Evolutionary conservation across 2,329 filamentous ascomycete genomes (phyloP), one percentile per base, ranked within the genome.

Genomic region (Aspergillus pseudonomiae): DNA sequence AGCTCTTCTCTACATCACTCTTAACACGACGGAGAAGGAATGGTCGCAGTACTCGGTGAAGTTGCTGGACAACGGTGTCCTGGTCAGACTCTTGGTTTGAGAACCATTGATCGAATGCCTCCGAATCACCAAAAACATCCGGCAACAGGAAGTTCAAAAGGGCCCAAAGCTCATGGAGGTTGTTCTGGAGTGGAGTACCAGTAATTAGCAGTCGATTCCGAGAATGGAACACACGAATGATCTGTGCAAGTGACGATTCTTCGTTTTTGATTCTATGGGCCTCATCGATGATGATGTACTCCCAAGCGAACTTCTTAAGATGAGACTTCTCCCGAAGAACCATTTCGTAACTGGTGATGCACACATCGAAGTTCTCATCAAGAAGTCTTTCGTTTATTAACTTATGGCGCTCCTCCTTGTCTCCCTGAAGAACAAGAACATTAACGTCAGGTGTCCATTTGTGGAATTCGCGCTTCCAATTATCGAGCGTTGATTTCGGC

Each of bases 201-300:
- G 95, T 99, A 67, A 99, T 99, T 65, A 99, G 85, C 36, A 99
- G 85, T 58, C 95, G 90, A 77, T 98, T 98, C 75, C 95, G 88
- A 6, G 95, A 99, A 79, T 94, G 92, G 84, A 99, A 99, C 59
- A 97, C 83, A 70, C 95, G 92, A 68, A 99, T 97, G 69, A 98
- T 96, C 74, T 98, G 94, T 3, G 95, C 94, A 3, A 99, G 85
- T 0, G 95, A 97, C 0, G 95, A 99, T 78, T 98, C 93, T 76
- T 99, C 95, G 79, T 99, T 99, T 84, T 99, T 99, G 86, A 99
- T 99, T 65, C 95, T 93, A 79, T 99, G 95, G 2, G 95, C 90
- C 81, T 99, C 95, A 73, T 99, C 95, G 68, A 99, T 97, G 70
- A 99, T 97, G 78, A 99, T 99, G 79, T 99, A 99, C 78, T 99